Evolutionary conservation across 805 yeast genomes (phyloP), one percentile per base, ranked within the genome.

Genomic region (Ogataea zsoltii): DNA sequence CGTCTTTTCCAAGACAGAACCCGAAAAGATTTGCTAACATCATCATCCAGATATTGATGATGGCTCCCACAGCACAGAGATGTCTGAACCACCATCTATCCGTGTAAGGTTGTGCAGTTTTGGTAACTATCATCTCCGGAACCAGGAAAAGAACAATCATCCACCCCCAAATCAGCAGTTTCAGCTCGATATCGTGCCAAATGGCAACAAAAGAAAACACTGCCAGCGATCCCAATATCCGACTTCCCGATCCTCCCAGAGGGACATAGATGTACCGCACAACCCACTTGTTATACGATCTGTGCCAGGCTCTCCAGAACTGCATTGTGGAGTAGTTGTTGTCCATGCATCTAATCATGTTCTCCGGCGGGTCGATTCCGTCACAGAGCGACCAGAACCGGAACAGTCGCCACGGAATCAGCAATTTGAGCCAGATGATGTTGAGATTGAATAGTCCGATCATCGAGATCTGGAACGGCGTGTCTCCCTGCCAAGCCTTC

Each of bases 281-380:
- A 28, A 88, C 85, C 96, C 97, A 94, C 55, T 85, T 78, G 67
- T 92, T 91, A 69, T 74, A 94, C 38, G 96, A 85, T 60, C 98
- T 79, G 67, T 94, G 99, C 99, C 99, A 94, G 3, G 96, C 96
- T 61, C 98, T 77, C 99, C 99, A 94, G 64, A 94, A 94, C n/a
- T 94, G 89, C 50, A 88, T 66, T 0, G 97, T 94, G 28, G 96
- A 85, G 65, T 83, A 94, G 67, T 94, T 94, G 66, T 94, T 89
- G 63, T 89, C 87, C 81, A 94, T 88, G 62, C 98, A 91, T 47
- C 99, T 74, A 45, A 94, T 82, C 98, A 94, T 94, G 60, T 94
- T 94, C 62, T 94, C 99, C 2, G 99, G 98, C 0, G 98, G 88
- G 60, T 94, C 98, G 42, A 92, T 88, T 0, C 87, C 88, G 65